Conservation (phyloP, 345 rosid species). For the Excoecaria cochinchinensis region DNA sequence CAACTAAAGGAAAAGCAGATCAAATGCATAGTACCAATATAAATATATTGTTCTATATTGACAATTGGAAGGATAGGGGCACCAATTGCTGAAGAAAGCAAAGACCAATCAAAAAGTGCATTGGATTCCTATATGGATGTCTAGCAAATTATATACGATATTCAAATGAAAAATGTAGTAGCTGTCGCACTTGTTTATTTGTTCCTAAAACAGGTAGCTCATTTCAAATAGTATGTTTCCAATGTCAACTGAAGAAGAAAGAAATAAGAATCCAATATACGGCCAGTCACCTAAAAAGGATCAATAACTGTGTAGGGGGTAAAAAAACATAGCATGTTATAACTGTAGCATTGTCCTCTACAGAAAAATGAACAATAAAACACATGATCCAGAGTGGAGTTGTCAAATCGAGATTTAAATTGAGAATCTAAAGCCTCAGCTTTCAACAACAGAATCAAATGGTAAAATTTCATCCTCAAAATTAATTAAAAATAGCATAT, state of each 20-base stretch:
- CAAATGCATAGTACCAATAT: neutral
- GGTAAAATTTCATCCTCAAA: too few species aligned
- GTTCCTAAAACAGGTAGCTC: neutral
- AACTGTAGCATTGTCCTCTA: neutral
- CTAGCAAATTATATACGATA: neutral
- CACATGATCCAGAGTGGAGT: too few species aligned
- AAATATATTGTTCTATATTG: neutral
- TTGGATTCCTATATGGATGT: neutral
- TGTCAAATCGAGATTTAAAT: too few species aligned
- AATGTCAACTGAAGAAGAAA: neutral
- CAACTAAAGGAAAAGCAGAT: neutral
- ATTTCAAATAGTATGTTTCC: neutral
- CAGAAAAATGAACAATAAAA: neutral
- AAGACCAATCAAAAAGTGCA: neutral
- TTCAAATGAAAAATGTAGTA: neutral
- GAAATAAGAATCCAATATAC: neutral
- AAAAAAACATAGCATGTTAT: neutral
- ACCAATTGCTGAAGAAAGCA: neutral
- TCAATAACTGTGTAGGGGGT: neutral
- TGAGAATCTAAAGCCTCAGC: too few species aligned
- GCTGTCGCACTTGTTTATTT: neutral
- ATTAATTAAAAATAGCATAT: too few species aligned
- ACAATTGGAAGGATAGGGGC: neutral
- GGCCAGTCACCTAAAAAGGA: neutral
- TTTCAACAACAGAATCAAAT: too few species aligned